Evolutionary conservation across 257 asterid species (phyloP).

Genomic region (Apocynum venetum): DNA sequence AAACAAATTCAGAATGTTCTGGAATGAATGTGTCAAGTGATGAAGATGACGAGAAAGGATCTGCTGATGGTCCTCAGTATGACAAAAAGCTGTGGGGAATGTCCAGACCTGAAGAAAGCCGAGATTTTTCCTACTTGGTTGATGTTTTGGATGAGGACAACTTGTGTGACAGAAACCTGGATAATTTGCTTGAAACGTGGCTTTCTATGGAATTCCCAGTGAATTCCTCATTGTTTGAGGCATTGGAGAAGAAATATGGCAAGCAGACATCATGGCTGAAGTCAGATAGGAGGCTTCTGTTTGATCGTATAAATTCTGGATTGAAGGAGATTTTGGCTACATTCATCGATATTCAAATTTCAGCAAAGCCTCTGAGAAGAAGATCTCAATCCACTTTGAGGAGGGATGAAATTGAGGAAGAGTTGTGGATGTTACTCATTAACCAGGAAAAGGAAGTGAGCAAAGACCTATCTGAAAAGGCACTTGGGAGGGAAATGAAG

Average conservation of each 20-base stretch:
- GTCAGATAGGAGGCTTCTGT: slow-evolving; percentile 57
- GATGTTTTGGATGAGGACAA: slow-evolving; percentile 71
- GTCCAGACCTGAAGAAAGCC: slow-evolving; percentile 42
- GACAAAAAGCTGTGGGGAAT: slow-evolving; percentile 32
- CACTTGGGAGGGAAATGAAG: slow-evolving; percentile 30
- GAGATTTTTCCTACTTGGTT: slow-evolving; percentile 61
- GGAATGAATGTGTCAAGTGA: slow-evolving; percentile 55
- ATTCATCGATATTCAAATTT: slow-evolving; percentile 8
- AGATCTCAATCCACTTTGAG: slow-evolving; percentile 26
- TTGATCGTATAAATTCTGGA: slow-evolving; percentile 58
- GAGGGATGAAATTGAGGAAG: slow-evolving; percentile 60
- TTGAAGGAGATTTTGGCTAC: slow-evolving; percentile 36
- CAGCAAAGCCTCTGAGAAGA: slow-evolving; percentile 19
- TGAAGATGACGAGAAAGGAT: slow-evolving; percentile 35
- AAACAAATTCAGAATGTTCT: slow-evolving; percentile 58
- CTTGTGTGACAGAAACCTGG: slow-evolving; percentile 29
- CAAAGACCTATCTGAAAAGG: slow-evolving; percentile 34
- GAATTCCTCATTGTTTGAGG: slow-evolving; percentile 45
- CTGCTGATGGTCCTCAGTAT: slow-evolving; percentile 22
- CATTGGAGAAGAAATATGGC: slow-evolving; percentile 62
- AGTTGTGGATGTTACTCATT: slow-evolving; percentile 53
- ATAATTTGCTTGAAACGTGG: slow-evolving; percentile 36
- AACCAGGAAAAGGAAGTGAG: slow-evolving; percentile 38
- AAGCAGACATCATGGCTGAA: slow-evolving; percentile 59
- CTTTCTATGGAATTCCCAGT: slow-evolving; percentile 45